Conservation (phyloP, 495 filamentous ascomycete genomes). For the Hypoxylon cercidicola region DNA sequence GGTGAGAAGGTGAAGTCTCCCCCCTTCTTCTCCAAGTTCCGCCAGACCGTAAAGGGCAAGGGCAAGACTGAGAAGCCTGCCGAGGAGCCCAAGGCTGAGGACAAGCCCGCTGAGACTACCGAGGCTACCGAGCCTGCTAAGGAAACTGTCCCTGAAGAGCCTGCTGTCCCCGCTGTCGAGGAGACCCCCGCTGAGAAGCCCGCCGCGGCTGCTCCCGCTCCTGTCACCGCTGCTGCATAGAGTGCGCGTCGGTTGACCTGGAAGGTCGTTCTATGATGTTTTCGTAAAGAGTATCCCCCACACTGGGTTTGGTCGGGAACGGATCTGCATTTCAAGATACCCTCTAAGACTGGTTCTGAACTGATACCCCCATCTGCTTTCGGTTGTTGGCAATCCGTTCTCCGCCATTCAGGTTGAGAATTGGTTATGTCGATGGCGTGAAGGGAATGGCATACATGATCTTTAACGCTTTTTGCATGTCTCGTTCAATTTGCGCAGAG, state of each 20-base stretch:
- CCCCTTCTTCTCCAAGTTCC: constrained; percentile 66
- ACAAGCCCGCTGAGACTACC: constrained; percentile 62
- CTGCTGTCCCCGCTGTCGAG: constrained; percentile 44
- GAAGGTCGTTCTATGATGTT: constrained; percentile 45
- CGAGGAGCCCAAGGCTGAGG: constrained; percentile 52
- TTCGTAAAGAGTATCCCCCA: constrained; percentile 47
- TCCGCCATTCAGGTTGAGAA: constrained; percentile 25
- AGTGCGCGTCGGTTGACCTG: constrained; percentile 42
- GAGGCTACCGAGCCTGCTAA: constrained; percentile 61
- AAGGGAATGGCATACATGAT: constrained; percentile 45
- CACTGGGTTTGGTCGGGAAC: constrained; percentile 59
- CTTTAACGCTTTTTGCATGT: constrained; percentile 49
- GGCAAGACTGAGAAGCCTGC: constrained; percentile 62
- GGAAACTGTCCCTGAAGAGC: constrained; percentile 55
- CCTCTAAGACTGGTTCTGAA: constrained; percentile 61
- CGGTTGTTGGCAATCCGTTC: constrained; percentile 30
- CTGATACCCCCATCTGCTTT: constrained; percentile 58
- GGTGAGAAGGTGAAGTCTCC: constrained; percentile 65
- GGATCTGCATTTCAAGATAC: constrained; percentile 68
- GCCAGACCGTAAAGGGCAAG: constrained; percentile 64
- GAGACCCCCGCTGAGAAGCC: constrained; percentile 52
- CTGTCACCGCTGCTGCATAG: constrained; percentile 61
- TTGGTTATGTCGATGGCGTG: constrained; percentile 28
- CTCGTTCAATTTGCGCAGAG: constrained; percentile 45
- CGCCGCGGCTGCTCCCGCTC: constrained; percentile 49